Percentiles rank a stretch among this genome's conserved stretches.
Conservation (phyloP, 1,139 yeast species). For the Lodderomyces parapsilosis region DNA sequence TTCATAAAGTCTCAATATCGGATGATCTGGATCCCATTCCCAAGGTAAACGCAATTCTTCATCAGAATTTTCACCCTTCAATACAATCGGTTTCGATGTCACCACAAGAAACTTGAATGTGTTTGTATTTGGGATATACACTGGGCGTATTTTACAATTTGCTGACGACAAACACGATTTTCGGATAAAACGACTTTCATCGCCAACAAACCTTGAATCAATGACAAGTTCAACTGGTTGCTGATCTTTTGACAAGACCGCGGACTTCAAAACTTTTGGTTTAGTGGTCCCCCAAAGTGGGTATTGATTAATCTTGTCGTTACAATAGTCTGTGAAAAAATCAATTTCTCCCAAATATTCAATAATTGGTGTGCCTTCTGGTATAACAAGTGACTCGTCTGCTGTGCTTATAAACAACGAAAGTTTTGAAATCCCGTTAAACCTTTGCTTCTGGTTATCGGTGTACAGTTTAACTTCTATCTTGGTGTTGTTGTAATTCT, state of each 20-base stretch:
- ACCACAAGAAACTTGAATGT: conserved; percentile 56
- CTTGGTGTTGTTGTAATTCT: conserved; percentile 24
- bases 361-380: conserved; percentile 52
- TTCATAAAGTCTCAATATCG: conserved; percentile 55
- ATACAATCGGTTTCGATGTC: conserved; percentile 52
- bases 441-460: conserved; percentile 60
- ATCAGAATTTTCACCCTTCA: conserved; percentile 25
- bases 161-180: conserved; percentile 66
- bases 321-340: conserved; percentile 58
- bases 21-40: conserved; percentile 87
- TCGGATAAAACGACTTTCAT: conserved; percentile 71
- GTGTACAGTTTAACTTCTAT: conserved; percentile 47
- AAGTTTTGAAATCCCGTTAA: conserved; percentile 69
- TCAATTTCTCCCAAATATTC: conserved; percentile 78
- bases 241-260: conserved; percentile 23
- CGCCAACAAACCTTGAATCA: conserved; percentile 81
- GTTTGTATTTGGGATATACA: conserved; percentile 45
- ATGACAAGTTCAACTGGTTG: conserved; percentile 52
- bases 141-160: conserved; percentile 63
- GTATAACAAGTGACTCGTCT: conserved; percentile 23
- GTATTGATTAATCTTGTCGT: conserved; percentile 74
- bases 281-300: conserved; percentile 81
- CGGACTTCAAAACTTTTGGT: conserved; percentile 61
- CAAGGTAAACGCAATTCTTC: conserved; percentile 79
- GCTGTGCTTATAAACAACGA: conserved; percentile 53